phyloP scores from a whole-genome alignment of 2,329 filamentous ascomycete genomes.

The Diplodia seriata region DNA sequence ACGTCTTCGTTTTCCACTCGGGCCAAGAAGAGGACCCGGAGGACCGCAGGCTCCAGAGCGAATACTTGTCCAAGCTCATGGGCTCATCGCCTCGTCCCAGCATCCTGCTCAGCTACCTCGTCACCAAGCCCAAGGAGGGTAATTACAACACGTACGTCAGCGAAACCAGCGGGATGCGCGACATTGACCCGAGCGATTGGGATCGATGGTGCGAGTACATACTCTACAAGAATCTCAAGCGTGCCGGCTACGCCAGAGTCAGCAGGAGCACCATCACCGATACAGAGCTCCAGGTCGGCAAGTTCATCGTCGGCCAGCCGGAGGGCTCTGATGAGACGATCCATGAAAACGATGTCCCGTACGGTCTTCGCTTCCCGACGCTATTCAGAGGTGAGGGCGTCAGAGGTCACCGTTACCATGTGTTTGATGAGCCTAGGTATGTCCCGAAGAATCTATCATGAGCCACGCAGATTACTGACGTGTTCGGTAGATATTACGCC shows the following conservation, averaged over 20 bases:
- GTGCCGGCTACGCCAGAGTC: slow-evolving; percentile 88
- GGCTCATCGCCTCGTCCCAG: slow-evolving; percentile 78
- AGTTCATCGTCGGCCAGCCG: slow-evolving; percentile 82
- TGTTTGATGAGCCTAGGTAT: slow-evolving; percentile 74
- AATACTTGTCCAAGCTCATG: slow-evolving; percentile 90
- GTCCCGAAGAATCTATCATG: neutral
- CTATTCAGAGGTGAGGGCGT: slow-evolving; percentile 87
- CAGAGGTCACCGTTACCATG: slow-evolving; percentile 89
- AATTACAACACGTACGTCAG: slow-evolving; percentile 98
- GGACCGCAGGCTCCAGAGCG: slow-evolving; percentile 83
- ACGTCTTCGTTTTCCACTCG: slow-evolving; percentile 98
- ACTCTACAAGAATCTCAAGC: slow-evolving; percentile 84
- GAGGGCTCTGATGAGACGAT: slow-evolving; percentile 71
- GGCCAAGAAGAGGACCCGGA: slow-evolving; percentile 97
- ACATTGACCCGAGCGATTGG: slow-evolving; percentile 92
- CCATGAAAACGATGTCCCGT: slow-evolving; percentile 74
- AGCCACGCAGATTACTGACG: neutral
- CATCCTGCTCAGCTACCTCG: slow-evolving; percentile 88
- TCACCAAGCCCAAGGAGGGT: slow-evolving; percentile 86
- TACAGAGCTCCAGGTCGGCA: slow-evolving; percentile 93
- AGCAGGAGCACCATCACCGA: slow-evolving; percentile 92
- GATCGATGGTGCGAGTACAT: slow-evolving; percentile 99
- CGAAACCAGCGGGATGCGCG: slow-evolving; percentile 85
- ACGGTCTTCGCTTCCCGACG: slow-evolving; percentile 81
- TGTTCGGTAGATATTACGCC: slow-evolving; percentile 3